Percentiles rank a stretch among this genome's conserved stretches.
These are phyloP conservation scores for Leptomonas pyrrhocoris DNA, from an alignment of 208 protist species.

Conservation along the genomic window DNA sequence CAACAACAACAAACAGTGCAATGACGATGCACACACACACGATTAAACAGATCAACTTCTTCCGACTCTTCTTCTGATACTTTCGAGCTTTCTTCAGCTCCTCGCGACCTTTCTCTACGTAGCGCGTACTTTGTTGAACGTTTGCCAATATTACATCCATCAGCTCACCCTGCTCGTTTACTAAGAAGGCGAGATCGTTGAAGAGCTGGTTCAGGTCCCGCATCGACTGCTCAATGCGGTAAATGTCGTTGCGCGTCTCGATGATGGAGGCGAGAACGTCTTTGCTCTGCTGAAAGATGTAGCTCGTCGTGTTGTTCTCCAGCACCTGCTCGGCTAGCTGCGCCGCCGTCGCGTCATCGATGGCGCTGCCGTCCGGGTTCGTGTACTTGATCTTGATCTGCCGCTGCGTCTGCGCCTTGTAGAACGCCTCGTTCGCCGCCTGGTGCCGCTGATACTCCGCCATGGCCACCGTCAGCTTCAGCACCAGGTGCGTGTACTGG, in stretches of 20 bases:
- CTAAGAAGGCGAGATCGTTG: constrained; percentile 87
- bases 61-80: constrained; percentile 78
- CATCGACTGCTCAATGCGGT: constrained; percentile 89
- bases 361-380: constrained; percentile 72
- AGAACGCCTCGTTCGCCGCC: too few relatives aligned
- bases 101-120: constrained; percentile 63
- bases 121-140: constrained; percentile 56
- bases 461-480: constrained; percentile 58
- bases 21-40: constrained; percentile 47
- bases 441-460: constrained; percentile 70
- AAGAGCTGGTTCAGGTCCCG: constrained; percentile 88
- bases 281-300: constrained; percentile 91
- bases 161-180: constrained; percentile 88
- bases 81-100: constrained; percentile 81
- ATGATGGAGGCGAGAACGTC: constrained; percentile 82
- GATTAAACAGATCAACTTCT: constrained; percentile 78
- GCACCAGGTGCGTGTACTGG: constrained; percentile 67
- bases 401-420: constrained; percentile 83
- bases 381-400: constrained; percentile 93
- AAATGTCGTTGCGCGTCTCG: constrained; percentile 91
- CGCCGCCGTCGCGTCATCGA: too few relatives aligned
- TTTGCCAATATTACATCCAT: constrained; percentile 88
- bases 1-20: constrained; percentile 53
- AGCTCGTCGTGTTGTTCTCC: constrained; percentile 75
- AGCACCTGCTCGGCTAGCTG: constrained; percentile 79